Conservation (phyloP, 768 basidiomycete species). For the Termitomyces sp. region DNA sequence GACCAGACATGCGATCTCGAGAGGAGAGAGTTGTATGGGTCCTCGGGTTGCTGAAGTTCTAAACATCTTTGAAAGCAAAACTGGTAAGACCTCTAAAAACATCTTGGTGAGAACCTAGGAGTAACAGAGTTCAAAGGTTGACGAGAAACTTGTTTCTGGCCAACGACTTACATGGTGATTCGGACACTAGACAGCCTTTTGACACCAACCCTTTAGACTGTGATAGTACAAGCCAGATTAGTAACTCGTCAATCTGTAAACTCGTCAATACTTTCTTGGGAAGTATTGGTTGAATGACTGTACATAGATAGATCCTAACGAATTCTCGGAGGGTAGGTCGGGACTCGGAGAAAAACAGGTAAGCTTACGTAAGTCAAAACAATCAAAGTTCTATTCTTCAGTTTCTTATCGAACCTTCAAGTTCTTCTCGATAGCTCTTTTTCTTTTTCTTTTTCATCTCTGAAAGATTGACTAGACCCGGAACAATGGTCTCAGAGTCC, state of each 20-base stretch:
- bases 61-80: not conserved
- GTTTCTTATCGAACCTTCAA: too few species aligned
- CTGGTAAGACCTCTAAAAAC: not conserved
- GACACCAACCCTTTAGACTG: not conserved
- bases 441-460: too few species aligned
- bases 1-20: conserved; percentile 41
- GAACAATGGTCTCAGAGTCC: not conserved
- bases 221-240: not conserved
- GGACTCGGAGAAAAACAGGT: too few species aligned
- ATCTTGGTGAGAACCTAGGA: not conserved
- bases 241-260: not conserved
- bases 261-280: not conserved
- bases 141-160: not conserved
- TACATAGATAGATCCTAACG: too few species aligned
- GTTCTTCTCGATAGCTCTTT: too few species aligned
- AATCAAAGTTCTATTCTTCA: too few species aligned
- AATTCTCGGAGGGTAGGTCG: too few species aligned
- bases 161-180: not conserved
- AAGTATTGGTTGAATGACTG: too few species aligned
- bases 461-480: not conserved
- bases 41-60: conserved; percentile 16
- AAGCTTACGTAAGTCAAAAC: not conserved
- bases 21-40: conserved; percentile 31
- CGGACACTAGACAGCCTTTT: not conserved
- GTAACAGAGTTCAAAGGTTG: not conserved